Base-by-base conservation (phyloP, 2,329 filamentous ascomycete species). In the Exophiala calicioides region DNA sequence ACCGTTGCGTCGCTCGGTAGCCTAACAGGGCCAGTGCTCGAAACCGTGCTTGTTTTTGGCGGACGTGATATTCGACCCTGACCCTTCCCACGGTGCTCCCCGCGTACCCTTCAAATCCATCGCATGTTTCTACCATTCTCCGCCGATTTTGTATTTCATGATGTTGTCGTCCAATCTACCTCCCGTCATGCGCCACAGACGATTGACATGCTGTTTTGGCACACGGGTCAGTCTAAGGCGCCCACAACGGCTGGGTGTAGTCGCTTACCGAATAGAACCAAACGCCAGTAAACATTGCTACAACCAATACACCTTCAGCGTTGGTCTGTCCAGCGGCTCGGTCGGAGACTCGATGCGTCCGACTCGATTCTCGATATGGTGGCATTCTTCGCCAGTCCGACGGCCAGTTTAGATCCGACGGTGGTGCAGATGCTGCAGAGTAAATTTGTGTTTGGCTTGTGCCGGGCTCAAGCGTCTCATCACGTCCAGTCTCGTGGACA, bases 111-210 rank as follows among this genome's bases (percentile, higher is more conserved):
- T n/a, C n/a, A n/a, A n/a, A n/a, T n/a, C n/a, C n/a, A n/a, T n/a
- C n/a, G n/a, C n/a, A n/a, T n/a, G n/a, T 30, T 37, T n/a, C 27
- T 41, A 56, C 43, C 46, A 76, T 59, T 81, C 78, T 9, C 78
- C 78, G 8, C 79, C 78, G 46, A 81, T 63, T 23, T 72, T 69
- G 56, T 78, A 79, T 23, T 68, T 68, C 39, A 79, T 77, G 16
- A 73, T 62, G n/a, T 62, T 61, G 49, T 74, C 66, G 57, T 75
- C 76, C 7, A 78, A 49, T 48, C 61, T 73, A 0, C 77, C 77
- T 2, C 70, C 65, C 0, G 77, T 79, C 4, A 61, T 62, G n/a
- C 71, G 62, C 78, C 78, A 81, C n/a, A n/a, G n/a, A n/a, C n/a
- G n/a, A n/a, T n/a, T n/a, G n/a, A n/a, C n/a, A n/a, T n/a, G n/a